Conservation (phyloP, 169 alveolate species). For the Eimeria falciformis region DNA sequence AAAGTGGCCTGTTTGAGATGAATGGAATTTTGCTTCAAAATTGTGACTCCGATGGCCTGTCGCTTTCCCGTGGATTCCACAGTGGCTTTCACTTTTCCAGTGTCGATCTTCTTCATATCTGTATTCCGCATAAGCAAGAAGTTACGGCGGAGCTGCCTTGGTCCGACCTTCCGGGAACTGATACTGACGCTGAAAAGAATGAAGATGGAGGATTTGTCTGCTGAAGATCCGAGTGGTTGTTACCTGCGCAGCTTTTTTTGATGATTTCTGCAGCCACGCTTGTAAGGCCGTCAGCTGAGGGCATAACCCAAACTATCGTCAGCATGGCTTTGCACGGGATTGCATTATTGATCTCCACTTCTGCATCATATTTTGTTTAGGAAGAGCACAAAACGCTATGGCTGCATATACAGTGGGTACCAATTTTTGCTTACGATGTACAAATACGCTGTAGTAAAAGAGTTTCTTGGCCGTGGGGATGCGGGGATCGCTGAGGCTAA, state of each 20-base stretch:
- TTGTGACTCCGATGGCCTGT: conserved; percentile 6
- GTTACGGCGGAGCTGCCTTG: conserved; percentile 2
- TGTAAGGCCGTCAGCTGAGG: neutral
- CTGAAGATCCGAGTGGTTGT: neutral
- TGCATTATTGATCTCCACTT: neutral
- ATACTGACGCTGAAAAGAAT: neutral
- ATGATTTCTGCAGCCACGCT: neutral
- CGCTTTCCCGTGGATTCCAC: conserved; percentile 32
- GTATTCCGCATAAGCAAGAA: conserved; percentile 8
- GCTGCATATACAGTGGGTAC: neutral
- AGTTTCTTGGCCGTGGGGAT: conserved; percentile 68
- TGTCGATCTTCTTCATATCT: conserved; percentile 6
- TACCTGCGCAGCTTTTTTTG: conserved; percentile 8
- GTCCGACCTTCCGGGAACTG: neutral
- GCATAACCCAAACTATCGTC: neutral
- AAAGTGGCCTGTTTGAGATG: neutral
- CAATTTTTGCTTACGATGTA: conserved; percentile 5
- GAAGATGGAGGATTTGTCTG: neutral
- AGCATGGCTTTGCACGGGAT: neutral
- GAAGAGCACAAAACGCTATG: neutral
- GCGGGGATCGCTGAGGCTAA: conserved; percentile 14
- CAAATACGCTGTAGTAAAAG: conserved; percentile 40
- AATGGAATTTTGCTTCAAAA: conserved; percentile 10
- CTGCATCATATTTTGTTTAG: too few relatives aligned
- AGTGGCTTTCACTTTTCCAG: conserved; percentile 25